Base-by-base conservation (phyloP, 345 rosid genomes). In the Rhodamnia argentea region DNA sequence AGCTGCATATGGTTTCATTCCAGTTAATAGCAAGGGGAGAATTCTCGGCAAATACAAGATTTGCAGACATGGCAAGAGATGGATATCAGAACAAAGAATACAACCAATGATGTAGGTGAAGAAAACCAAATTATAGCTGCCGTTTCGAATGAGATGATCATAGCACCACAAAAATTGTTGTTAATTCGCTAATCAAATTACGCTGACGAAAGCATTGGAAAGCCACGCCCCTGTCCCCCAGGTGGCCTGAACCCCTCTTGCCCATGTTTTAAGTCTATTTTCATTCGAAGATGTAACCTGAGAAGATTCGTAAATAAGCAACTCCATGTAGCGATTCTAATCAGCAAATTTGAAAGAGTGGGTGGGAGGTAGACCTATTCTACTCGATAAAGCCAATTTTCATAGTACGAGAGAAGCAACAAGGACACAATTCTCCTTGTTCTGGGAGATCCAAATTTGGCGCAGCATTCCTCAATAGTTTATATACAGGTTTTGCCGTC, bases 1-100 rank as follows among this genome's bases (percentile, higher is more conserved):
- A 89, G 95, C 95, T 94, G 92, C 94, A 86, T 7, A 37, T 24
- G 86, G 55, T 20, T 14, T 26, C 51, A 22, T 26, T 76, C 87
- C 82, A 56, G 85, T 84, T 76, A 32, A 86, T 6, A 29, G 1
- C 10, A 44, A 32, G 50, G 82, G 84, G 52, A 27, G 81, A 37
- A 12, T 70, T 18, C 0, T 3, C 0, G 42, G 78, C 13, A 70
- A 70, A 70, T 37, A 70, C 24, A 70, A 32, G 24, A 32, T 70
- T 37, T 37, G 24, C 40, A 70, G 78, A 37, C 4, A 70, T 37
- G 78, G 78, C 78, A 32, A 70, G 24, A 70, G 78, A 37, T 9
- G 58, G 58, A 55, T 55, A 55, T 55, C 58, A 70, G 20, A 37
- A 37, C 47, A 22, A 37, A 37, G 7, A 70, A 18, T 70, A 2